These are phyloP conservation scores for Camelina hispida DNA, from an alignment of 345 rosid genomes.

Conservation along the genomic window DNA sequence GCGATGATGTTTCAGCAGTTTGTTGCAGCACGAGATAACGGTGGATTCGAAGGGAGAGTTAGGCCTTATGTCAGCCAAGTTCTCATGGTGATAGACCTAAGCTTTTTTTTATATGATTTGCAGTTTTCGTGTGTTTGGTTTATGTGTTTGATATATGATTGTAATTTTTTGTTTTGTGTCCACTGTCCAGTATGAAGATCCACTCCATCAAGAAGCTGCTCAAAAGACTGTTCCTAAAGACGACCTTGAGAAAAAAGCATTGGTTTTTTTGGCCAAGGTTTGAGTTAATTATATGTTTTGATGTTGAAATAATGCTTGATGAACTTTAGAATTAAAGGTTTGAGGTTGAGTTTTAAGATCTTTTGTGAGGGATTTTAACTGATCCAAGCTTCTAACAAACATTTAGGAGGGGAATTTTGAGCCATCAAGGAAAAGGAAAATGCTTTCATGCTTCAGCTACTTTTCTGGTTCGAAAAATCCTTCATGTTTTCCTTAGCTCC, in stretches of 20 bases:
- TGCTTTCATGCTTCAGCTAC: constrained; percentile 92
- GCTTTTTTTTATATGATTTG: constrained; percentile 6
- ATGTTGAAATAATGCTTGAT: too few species aligned
- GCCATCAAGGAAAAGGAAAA: constrained; percentile 66
- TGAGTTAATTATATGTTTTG: neutral
- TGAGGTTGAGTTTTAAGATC: neutral
- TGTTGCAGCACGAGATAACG: constrained; percentile 45
- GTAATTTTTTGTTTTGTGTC: neutral
- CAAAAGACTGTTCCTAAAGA: constrained; percentile 72
- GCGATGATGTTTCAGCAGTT: constrained; percentile 70
- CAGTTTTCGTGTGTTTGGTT: too few species aligned
- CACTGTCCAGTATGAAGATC: constrained; percentile 86
- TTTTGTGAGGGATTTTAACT: constrained; percentile 1
- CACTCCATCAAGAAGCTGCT: constrained; percentile 79
- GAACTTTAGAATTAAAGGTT: neutral
- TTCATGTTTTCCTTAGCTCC: constrained; percentile 65
- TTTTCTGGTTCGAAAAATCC: constrained; percentile 89
- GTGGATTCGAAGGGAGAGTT: constrained; percentile 49
- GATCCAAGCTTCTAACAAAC: constrained; percentile 29
- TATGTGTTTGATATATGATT: too few species aligned
- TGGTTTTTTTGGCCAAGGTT: constrained; percentile 88
- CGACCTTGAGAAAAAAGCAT: constrained; percentile 84
- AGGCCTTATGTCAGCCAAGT: constrained; percentile 65
- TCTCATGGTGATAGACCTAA: constrained; percentile 52
- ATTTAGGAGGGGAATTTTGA: constrained; percentile 75